Conservation (phyloP, 352 stramenopile species). For the Globisporangium cylindrosporum region DNA sequence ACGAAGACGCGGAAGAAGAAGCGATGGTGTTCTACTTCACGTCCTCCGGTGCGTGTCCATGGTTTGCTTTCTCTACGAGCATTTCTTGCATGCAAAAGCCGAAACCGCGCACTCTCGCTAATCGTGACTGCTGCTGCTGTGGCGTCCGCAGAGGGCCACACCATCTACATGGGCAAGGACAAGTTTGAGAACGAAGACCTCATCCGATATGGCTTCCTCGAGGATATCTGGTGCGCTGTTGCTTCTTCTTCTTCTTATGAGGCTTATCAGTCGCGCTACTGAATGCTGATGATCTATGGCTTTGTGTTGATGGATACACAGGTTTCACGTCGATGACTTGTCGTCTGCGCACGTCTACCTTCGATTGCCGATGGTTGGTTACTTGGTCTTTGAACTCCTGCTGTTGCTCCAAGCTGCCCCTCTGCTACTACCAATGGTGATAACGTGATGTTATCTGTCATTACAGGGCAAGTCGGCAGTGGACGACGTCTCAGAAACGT, state of each 20-base stretch:
- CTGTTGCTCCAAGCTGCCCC: background rate
- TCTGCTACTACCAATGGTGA: background rate
- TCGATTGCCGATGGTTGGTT: slow-evolving; percentile 79
- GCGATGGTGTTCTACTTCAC: slow-evolving; percentile 84
- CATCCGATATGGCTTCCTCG: slow-evolving; percentile 95
- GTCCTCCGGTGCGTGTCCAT: slow-evolving; percentile 55
- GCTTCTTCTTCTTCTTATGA: background rate
- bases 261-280: background rate
- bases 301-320: slow-evolving; percentile 15
- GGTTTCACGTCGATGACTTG: slow-evolving; percentile 98
- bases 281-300: background rate
- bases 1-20: background rate
- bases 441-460: background rate
- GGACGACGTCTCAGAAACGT: slow-evolving; percentile 75
- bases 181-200: slow-evolving; percentile 99
- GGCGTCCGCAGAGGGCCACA: slow-evolving; percentile 68
- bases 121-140: background rate
- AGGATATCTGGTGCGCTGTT: slow-evolving; percentile 89
- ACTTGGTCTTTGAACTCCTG: background rate
- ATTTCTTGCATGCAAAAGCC: background rate
- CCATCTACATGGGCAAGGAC: slow-evolving; percentile 97
- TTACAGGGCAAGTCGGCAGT: slow-evolving; percentile 64
- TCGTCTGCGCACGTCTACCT: slow-evolving; percentile 98
- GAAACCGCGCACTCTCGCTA: background rate
- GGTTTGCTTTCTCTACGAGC: background rate